Percentiles rank a stretch among this genome's conserved stretches.
Evolutionary conservation across 495 filamentous ascomycete species (phyloP).

Genomic region (Neurospora sp.): DNA sequence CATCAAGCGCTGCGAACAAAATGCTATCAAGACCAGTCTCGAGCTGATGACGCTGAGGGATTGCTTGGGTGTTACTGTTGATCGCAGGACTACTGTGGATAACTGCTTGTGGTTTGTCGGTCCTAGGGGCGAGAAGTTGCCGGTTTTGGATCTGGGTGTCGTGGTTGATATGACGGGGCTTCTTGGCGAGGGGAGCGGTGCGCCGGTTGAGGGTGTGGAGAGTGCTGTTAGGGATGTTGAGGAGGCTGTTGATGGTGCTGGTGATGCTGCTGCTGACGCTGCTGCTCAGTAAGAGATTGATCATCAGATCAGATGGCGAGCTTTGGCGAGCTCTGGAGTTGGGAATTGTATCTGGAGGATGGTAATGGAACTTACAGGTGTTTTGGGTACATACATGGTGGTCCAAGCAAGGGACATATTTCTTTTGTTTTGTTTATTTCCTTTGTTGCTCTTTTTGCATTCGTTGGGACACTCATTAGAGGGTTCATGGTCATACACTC

Average conservation of each 20-base stretch:
- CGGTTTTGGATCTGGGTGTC: not conserved
- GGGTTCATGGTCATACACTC: not conserved
- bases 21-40: not conserved
- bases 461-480: not conserved
- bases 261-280: not conserved
- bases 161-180: not conserved
- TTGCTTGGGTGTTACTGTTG: constrained; percentile 7
- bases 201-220: not conserved
- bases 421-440: not conserved
- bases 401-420: not conserved
- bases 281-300: not conserved
- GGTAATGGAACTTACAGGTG: not conserved
- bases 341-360: not conserved
- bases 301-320: not conserved
- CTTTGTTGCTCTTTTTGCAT: not conserved
- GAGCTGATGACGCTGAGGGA: not conserved
- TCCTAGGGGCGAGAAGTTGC: not conserved
- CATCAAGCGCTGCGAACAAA: constrained; percentile 1
- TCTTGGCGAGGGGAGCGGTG: constrained; percentile 13
- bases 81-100: not conserved
- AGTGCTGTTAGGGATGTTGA: not conserved
- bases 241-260: not conserved
- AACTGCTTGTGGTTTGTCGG: constrained; percentile 12
- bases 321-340: not conserved
- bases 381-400: not conserved